These are phyloP conservation scores for Jatropha podagrica DNA, from an alignment of 441 rosid genomes.

Conservation along the genomic window DNA sequence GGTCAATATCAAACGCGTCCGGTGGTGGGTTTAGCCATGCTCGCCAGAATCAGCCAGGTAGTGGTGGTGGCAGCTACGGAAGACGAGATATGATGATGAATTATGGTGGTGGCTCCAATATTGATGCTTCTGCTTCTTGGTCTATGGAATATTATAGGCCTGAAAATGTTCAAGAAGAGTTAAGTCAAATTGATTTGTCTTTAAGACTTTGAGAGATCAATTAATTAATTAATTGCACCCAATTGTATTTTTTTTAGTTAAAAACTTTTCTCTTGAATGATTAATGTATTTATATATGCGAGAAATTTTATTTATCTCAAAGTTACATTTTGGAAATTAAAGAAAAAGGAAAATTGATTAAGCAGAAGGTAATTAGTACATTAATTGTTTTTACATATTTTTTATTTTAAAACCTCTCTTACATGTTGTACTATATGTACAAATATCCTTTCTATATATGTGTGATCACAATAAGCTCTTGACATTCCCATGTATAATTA, in stretches of 20 bases:
- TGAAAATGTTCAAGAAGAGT: constrained; percentile 57
- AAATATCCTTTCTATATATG: not conserved
- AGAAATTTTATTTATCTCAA: constrained; percentile 3
- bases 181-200: constrained; percentile 74
- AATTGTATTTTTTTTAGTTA: constrained; percentile 7
- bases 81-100: constrained; percentile 26
- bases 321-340: not conserved
- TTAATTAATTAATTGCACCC: not conserved
- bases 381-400: too few relatives aligned
- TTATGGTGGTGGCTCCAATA: constrained; percentile 8
- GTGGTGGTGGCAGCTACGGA: constrained; percentile 22
- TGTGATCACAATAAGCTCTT: too few relatives aligned
- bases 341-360: not conserved
- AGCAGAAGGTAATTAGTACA: too few relatives aligned
- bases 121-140: constrained; percentile 42
- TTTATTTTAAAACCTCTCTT: too few relatives aligned
- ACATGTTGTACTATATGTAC: not conserved
- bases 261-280: constrained; percentile 18
- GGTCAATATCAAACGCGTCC: constrained; percentile 8
- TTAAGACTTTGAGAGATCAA: constrained; percentile 60
- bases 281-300: not conserved
- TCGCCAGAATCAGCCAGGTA: constrained; percentile 22
- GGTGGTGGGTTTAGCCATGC: constrained; percentile 22
- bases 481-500: too few relatives aligned
- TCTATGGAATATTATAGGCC: constrained; percentile 33